These are phyloP conservation scores for Melocanna baccifera DNA, from an alignment of 176 grass and related monocot species.

Conservation along the genomic window DNA sequence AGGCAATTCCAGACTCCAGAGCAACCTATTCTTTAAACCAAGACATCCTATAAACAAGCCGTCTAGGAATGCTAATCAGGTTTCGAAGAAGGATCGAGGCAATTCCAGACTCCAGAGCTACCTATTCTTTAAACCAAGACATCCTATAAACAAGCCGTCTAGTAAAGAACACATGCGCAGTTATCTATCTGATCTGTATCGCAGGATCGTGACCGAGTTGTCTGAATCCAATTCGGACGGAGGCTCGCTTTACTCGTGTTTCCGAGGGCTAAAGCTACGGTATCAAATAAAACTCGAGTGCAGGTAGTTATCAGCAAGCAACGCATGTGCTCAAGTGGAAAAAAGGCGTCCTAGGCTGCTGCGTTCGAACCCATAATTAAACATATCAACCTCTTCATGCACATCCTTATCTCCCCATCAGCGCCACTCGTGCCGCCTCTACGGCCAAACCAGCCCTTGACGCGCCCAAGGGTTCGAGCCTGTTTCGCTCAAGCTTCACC, in stretches of 20 bases:
- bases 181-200: slow-evolving; percentile 13
- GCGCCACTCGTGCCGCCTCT: neutral
- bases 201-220: neutral
- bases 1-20: neutral
- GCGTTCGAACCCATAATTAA: neutral
- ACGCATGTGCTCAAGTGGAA: neutral
- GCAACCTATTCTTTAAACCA: neutral
- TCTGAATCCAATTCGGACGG: slow-evolving; percentile 6
- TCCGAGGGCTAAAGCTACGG: neutral
- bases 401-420: neutral
- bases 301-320: neutral
- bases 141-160: neutral
- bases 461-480: slow-evolving; percentile 32
- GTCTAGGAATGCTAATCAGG: neutral
- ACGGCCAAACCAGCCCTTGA: slow-evolving; percentile 37
- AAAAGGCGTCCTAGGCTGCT: neutral
- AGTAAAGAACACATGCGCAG: neutral
- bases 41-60: neutral
- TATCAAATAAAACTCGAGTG: slow-evolving; percentile 16
- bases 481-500: neutral
- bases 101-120: neutral
- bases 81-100: neutral
- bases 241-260: neutral
- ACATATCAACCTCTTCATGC: neutral
- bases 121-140: neutral